Evolutionary conservation across 257 asterid species (phyloP).

Genomic region (Agastache rugosa): DNA sequence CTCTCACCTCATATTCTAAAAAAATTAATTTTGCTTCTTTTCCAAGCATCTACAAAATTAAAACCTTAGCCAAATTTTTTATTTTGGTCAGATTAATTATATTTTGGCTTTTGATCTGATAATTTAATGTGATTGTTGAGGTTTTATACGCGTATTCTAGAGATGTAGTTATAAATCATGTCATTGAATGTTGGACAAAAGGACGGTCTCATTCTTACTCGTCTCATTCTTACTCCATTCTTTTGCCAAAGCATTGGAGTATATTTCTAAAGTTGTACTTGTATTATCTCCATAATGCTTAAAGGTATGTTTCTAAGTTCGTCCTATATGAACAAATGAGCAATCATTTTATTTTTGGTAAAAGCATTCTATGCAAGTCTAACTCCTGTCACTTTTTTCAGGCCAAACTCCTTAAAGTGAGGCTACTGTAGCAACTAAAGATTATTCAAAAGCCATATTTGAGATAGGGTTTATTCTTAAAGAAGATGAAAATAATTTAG

Average conservation of each 20-base stretch:
- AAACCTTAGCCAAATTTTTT: too few relatives aligned
- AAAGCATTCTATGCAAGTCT: background rate
- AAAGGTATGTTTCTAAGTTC: conserved; percentile 53
- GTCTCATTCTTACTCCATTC: too few relatives aligned
- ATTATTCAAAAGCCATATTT: conserved; percentile 79
- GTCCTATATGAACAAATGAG: background rate
- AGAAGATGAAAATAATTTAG: conserved; percentile 83
- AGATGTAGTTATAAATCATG: background rate
- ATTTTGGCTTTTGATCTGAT: conserved; percentile 10
- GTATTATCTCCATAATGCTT: conserved; percentile 93
- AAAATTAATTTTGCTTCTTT: too few relatives aligned
- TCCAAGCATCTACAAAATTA: too few relatives aligned
- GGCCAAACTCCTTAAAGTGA: conserved; percentile 86
- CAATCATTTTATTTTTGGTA: background rate
- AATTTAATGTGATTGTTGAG: conserved; percentile 1
- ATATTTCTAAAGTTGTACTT: conserved; percentile 79
- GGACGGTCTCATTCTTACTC: conserved; percentile 6
- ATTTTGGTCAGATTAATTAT: too few relatives aligned
- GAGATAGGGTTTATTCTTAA: conserved; percentile 86
- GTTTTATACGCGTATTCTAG: background rate
- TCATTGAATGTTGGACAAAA: background rate
- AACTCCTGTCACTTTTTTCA: conserved; percentile 39
- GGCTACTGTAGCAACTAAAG: conserved; percentile 70
- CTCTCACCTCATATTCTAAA: too few relatives aligned
- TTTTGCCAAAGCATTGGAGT: conserved; percentile 63